Percentiles rank a stretch among this genome's conserved stretches.
These are phyloP conservation scores for Geranium rotundifolium DNA, from an alignment of 345 rosid genomes.

Conservation along the genomic window DNA sequence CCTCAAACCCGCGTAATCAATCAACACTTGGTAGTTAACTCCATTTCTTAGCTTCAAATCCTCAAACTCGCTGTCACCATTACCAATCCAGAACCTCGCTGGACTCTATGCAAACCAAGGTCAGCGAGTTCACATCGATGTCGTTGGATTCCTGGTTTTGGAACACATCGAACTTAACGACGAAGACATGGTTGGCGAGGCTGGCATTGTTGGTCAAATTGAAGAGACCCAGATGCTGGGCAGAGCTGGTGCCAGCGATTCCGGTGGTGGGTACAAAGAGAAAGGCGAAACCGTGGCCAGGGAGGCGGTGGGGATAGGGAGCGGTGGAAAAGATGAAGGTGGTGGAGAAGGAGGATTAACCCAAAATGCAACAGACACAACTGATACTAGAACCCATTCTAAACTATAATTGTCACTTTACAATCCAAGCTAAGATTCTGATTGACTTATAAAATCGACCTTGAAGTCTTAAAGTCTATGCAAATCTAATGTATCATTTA, in stretches of 20 bases:
- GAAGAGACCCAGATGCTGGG: slow-evolving; percentile 53
- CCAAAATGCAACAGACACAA: no score
- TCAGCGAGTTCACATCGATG: slow-evolving; percentile 54
- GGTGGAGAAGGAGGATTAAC: slow-evolving; percentile 37
- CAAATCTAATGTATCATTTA: no score
- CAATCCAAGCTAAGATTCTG: no score
- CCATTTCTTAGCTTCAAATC: slow-evolving; percentile 52
- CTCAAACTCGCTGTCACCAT: slow-evolving; percentile 18
- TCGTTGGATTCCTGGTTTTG: slow-evolving; percentile 57
- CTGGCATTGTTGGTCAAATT: slow-evolving; percentile 40
- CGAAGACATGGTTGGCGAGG: slow-evolving; percentile 34
- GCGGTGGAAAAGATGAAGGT: slow-evolving; percentile 66
- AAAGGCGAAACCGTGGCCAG: slow-evolving; percentile 65
- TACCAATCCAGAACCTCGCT: slow-evolving; percentile 46
- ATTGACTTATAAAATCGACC: no score
- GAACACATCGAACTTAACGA: slow-evolving; percentile 59
- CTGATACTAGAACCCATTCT: no score
- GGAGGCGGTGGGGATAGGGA: slow-evolving; percentile 30
- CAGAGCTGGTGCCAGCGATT: slow-evolving; percentile 23
- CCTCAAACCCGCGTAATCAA: slow-evolving; percentile 42
- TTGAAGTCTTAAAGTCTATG: no score
- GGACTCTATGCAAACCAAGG: slow-evolving; percentile 21
- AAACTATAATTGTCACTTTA: no score
- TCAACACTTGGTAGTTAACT: slow-evolving; percentile 73
- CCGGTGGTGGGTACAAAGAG: slow-evolving; percentile 39